Evolutionary conservation across 1,284 basidiomycete species (phyloP).

Genomic region (Paramarasmius palmivorus): DNA sequence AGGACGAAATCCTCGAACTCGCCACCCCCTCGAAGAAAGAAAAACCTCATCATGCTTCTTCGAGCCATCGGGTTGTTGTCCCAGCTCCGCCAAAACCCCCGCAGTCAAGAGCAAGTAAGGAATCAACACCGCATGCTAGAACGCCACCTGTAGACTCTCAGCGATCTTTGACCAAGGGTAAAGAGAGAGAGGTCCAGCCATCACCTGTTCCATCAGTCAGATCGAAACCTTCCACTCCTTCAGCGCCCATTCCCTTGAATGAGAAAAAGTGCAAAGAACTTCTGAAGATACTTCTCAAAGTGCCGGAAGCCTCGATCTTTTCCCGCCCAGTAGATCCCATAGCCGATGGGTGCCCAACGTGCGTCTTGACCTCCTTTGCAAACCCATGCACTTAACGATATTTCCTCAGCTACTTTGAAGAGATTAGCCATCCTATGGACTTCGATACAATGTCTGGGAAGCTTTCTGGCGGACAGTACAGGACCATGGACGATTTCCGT

Average conservation of each 20-base stretch:
- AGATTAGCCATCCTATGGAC: conserved; percentile 95
- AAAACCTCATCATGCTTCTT: conserved; percentile 39
- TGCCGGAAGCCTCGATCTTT: conserved; percentile 80
- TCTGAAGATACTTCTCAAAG: conserved; percentile 63
- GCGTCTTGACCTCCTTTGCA: conserved; percentile 30
- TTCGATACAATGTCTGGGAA: conserved; percentile 83
- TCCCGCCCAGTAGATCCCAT: conserved; percentile 85
- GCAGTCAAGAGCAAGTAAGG: conserved; percentile 42
- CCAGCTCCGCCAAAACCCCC: conserved; percentile 20
- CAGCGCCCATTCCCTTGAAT: conserved; percentile 54
- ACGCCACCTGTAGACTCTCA: conserved; percentile 31
- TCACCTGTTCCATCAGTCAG: conserved; percentile 30
- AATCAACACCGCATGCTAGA: conserved; percentile 28
- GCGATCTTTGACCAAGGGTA: conserved; percentile 58
- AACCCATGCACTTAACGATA: conserved; percentile 1
- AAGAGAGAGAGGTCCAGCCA: conserved; percentile 54
- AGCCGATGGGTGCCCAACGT: conserved; percentile 85
- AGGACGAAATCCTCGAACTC: conserved; percentile 61
- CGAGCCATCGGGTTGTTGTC: conserved; percentile 21
- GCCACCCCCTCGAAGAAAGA: conserved; percentile 68
- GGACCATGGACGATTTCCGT: conserved; percentile 80
- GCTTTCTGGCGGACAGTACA: conserved; percentile 68
- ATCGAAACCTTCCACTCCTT: conserved; percentile 44
- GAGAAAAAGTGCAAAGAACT: conserved; percentile 81
- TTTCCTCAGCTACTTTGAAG: conserved; percentile 79